Evolutionary conservation across 768 basidiomycete species (phyloP), one percentile per base, ranked within the genome.

Genomic region (Boletus patriciae): DNA sequence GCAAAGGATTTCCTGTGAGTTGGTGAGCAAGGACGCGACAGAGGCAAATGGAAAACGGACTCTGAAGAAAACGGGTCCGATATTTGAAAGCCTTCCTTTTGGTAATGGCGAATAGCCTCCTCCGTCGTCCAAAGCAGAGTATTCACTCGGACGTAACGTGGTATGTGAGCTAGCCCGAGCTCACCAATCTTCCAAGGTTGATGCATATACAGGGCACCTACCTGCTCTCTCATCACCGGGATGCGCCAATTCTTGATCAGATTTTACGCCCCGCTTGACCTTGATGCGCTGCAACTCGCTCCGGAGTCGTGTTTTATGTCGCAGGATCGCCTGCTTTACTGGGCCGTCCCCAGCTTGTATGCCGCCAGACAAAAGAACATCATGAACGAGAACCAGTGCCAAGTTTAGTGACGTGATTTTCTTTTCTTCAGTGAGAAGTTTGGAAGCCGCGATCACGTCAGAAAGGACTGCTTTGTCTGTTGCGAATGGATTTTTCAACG

Each of bases 311-410:
- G 94, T 92, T 72, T 94, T 94, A 71, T 99, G 94, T 37, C 92
- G 83, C 42, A 92, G 70, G 44, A 97, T 69, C 0, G 92, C 92
- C 65, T 91, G 88, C 64, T 97, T 97, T 51, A 96, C 77, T 4
- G 92, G 90, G 23, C 95, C 93, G 69, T 96, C 88, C 45, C 91
- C 86, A 8, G 92, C 88, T 70, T 97, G 92, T 61, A 99, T 93
- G 11, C 94, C 91, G 19, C 83, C 77, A 16, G 90, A 80, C 38
- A 97, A 78, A 27, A 99, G 78, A 9, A 95, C 74, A 73, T 99
- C 97, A 63, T 99, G 96, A 1, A 95, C 85, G 34, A 98, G 86
- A 41, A 96, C 86, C 8, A 94, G 79, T 3, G 89, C 86, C 45
- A 98, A 80, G 65, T 86, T 90, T 40, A 76, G 66, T 1, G 92